Base-by-base conservation (phyloP, 371 early-diverging fungal genomes). In the Mortierella sp. region DNA sequence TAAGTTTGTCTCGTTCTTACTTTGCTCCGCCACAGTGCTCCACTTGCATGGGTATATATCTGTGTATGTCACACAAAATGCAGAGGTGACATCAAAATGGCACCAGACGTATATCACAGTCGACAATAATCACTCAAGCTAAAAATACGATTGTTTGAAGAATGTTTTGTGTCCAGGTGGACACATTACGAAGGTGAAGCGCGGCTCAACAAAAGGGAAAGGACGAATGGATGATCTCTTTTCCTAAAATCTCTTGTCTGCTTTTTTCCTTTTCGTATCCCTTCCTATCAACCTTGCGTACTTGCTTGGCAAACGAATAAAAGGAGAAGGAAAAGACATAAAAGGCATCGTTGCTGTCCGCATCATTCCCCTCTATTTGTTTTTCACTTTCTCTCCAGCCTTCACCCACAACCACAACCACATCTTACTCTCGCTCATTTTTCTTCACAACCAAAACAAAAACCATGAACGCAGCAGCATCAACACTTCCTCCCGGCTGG, bases 401-500 rank as follows among this genome's bases (percentile, higher is more conserved):
- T 21, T 38, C 60, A 60, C n/a, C 14, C 31, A 28, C 10, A 58
- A 1, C 11, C 31, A 16, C 34, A 60, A 11, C 10, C 31, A 60
- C 60, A 13, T 14, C 0, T 2, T 7, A 21, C 65, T 6, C 38
- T 34, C 65, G 6, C 21, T 11, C 14, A 31, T 8, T 7, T 21
- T 21, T 6, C 7, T 38, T 38, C 24, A 60, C 38, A 65, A 65
- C 19, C 38, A 65, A 34, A 3, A 34, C 19, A 34, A 5, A 5
- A 34, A 24, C 31, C 19, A 65, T 65, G 65, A 65, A 38, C 65
- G 38, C 31, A 63, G 58, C 31, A 16, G 9, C 65, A 65, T 65
- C 65, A 38, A 65, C 65, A 38, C 65, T 65, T 6, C 65, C 65
- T 2, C 24, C 38, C 21, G 65, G 65, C 65, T 65, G 65, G 65